A percentile compares a stretch with the other conserved stretches of the same genome.
phyloP scores from a whole-genome alignment of 139 green algal species.

The Picochlorum sp. region DNA sequence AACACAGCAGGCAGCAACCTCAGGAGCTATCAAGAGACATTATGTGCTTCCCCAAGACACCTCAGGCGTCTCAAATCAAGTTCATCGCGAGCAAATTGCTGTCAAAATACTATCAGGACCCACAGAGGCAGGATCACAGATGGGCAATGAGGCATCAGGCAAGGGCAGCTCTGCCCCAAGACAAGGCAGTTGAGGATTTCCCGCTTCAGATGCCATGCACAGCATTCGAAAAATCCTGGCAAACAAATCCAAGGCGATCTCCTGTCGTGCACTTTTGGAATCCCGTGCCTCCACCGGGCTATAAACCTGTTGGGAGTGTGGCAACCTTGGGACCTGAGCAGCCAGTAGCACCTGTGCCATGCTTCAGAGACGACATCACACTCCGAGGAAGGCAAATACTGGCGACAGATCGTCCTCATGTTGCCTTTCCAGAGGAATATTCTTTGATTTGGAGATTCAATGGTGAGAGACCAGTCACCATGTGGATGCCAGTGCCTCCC shows the following conservation, averaged over 20 bases:
- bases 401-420: neutral
- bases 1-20: slow-evolving; percentile 2
- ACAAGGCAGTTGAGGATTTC: slow-evolving; percentile 20
- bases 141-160: slow-evolving; percentile 25
- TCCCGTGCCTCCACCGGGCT: slow-evolving; percentile 45
- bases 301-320: slow-evolving; percentile 64
- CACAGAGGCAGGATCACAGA: slow-evolving; percentile 14
- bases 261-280: slow-evolving; percentile 58
- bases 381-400: slow-evolving; percentile 4
- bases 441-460: slow-evolving; percentile 69
- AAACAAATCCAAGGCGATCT: slow-evolving; percentile 31
- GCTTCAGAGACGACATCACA: slow-evolving; percentile 48
- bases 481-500: slow-evolving; percentile 70
- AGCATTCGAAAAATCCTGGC: slow-evolving; percentile 42
- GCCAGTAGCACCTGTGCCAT: slow-evolving; percentile 45
- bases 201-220: slow-evolving; percentile 40
- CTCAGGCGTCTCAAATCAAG: slow-evolving; percentile 56
- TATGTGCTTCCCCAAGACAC: slow-evolving; percentile 45
- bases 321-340: slow-evolving; percentile 48
- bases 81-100: slow-evolving; percentile 34
- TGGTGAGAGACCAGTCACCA: slow-evolving; percentile 39
- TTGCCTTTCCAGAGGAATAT: slow-evolving; percentile 39
- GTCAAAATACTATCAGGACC: slow-evolving; percentile 37
- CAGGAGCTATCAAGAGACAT: slow-evolving; percentile 55
- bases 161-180: slow-evolving; percentile 1